Percentiles rank a stretch among this genome's conserved stretches.
These are phyloP conservation scores for Jatropha multifida DNA, from an alignment of 441 rosid genomes.

Conservation along the genomic window DNA sequence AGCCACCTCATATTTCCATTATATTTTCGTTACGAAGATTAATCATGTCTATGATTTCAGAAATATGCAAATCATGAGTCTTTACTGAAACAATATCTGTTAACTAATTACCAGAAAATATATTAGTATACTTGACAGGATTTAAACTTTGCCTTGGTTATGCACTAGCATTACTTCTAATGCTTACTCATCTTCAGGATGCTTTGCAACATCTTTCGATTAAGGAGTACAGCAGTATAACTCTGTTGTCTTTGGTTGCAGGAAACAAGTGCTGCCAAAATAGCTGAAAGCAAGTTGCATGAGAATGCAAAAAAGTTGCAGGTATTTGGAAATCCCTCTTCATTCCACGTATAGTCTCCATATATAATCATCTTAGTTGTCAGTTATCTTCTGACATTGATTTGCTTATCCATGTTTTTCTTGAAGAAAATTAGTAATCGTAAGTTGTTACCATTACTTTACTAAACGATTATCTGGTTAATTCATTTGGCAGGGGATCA, in stretches of 20 bases:
- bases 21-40: not conserved
- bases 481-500: constrained; percentile 59
- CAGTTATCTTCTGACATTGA: not conserved
- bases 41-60: not conserved
- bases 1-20: not conserved
- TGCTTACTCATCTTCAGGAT: not conserved
- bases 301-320: constrained; percentile 72
- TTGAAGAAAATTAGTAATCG: no score
- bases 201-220: not conserved
- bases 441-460: no score
- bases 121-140: no score
- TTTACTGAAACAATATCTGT: no score
- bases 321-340: constrained; percentile 36
- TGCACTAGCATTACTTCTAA: not conserved
- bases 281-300: constrained; percentile 84
- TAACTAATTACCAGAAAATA: no score
- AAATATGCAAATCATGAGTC: not conserved
- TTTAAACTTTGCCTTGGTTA: no score
- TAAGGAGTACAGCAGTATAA: no score
- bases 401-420: not conserved
- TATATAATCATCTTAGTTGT: no score
- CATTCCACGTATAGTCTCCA: no score
- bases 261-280: constrained; percentile 70
- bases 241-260: constrained; percentile 28
- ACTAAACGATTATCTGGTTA: not conserved